Evolutionary conservation across 768 basidiomycete genomes (phyloP), one percentile per base, ranked within the genome.

Genomic region (Coprinopsis cinerea): DNA sequence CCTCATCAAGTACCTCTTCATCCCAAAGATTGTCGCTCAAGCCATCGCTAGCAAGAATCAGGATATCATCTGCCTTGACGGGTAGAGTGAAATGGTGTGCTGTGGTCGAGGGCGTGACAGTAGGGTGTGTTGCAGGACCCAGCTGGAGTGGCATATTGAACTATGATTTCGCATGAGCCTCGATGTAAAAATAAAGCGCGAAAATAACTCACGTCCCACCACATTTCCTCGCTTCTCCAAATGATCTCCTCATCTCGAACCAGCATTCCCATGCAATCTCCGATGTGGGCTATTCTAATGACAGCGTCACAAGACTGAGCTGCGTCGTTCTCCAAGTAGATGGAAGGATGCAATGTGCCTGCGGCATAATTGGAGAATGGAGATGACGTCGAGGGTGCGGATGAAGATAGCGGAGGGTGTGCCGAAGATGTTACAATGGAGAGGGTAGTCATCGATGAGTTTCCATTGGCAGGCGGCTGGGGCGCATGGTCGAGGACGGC

Each of bases 211-310:
- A 82, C 81, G 13, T 75, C 77, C 78, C 91, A 92, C 81, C 92
- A 93, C 89, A 95, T 94, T 65, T 96, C 94, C 36, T 88, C 80
- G 43, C 83, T 88, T 26, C 92, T 76, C 83, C 92, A 96, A 1
- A 82, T 79, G 37, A 96, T 82, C 47, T 80, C 73, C 39, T 86
- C 79, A 4, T 78, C 83, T 2, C 93, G 80, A 17, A 97, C 81
- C 18, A 96, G 75, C 76, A 90, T 85, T 20, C 84, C 83, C 78
- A 87, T 86, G 62, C 91, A 91, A 59, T 94, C 91, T 7, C 92
- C 91, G 6, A 94, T 64, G 57, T 92, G 88, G 0, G 90, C 91
- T 22, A 94, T 82, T 53, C 82, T 79, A 34, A 94, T 76, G 35
- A 88, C 80, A 0, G 85, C 81, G 30, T 78, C 77, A 47, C 69